Evolutionary conservation across 2,329 filamentous ascomycete genomes (phyloP).

Genomic region (Calonectria fujianensis): DNA sequence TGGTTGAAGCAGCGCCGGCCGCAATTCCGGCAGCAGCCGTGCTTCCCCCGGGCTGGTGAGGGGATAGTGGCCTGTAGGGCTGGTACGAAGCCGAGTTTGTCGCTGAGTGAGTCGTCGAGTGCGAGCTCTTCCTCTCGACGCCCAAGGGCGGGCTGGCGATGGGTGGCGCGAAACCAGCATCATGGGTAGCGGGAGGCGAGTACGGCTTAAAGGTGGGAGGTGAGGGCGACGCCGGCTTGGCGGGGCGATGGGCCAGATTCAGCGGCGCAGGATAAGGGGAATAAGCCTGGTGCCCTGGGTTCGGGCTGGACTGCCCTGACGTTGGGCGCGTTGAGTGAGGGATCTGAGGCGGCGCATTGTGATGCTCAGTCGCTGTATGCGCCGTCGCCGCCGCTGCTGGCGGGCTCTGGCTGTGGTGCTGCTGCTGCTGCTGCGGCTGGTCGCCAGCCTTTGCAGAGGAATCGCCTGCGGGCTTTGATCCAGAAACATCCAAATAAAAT

Average conservation of each 20-base stretch:
- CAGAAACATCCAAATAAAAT: conserved; percentile 54
- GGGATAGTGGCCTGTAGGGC: conserved; percentile 55
- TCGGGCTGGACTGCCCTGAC: conserved; percentile 41
- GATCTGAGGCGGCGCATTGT: conserved; percentile 38
- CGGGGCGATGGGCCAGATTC: conserved; percentile 52
- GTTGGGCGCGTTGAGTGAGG: conserved; percentile 44
- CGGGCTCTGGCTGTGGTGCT: neutral
- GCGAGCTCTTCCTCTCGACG: conserved; percentile 45
- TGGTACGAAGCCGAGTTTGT: conserved; percentile 52
- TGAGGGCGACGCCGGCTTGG: conserved; percentile 47
- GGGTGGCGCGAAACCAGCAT: conserved; percentile 35
- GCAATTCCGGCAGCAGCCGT: conserved; percentile 22
- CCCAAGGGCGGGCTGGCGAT: conserved; percentile 31
- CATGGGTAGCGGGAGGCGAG: conserved; percentile 49
- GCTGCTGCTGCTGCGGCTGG: conserved; percentile 23
- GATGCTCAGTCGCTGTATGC: conserved; percentile 36
- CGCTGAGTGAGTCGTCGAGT: conserved; percentile 50
- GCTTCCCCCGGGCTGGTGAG: conserved; percentile 25
- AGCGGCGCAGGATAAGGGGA: conserved; percentile 55
- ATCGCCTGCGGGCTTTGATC: conserved; percentile 21
- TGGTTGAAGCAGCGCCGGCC: conserved; percentile 31
- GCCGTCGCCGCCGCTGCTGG: conserved; percentile 11
- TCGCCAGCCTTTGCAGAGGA: conserved; percentile 28
- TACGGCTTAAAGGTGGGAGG: conserved; percentile 55
- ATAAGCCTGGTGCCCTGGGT: conserved; percentile 31